These are phyloP conservation scores for Oryza officinalis DNA, from an alignment of 176 grass and related monocot species.

Conservation along the genomic window DNA sequence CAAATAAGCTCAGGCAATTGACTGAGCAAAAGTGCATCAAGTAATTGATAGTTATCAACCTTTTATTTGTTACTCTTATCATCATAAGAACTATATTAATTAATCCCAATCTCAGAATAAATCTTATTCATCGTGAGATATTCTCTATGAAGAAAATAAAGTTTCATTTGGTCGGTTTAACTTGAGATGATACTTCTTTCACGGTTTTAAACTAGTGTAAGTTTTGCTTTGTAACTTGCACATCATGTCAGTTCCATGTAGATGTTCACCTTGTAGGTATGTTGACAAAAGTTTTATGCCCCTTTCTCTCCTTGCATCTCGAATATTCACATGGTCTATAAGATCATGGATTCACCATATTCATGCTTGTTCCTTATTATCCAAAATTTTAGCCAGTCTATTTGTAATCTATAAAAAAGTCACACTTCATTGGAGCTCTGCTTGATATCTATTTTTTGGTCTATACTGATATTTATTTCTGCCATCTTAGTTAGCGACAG, in stretches of 20 bases:
- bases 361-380: slow-evolving; percentile 58
- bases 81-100: neutral
- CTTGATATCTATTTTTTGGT: neutral
- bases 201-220: neutral
- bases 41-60: neutral
- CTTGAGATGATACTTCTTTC: neutral
- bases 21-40: neutral
- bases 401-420: slow-evolving; percentile 18
- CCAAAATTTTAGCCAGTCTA: slow-evolving; percentile 20
- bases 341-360: neutral
- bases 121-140: neutral
- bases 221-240: slow-evolving; percentile 20
- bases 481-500: slow-evolving; percentile 4
- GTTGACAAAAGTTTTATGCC: slow-evolving; percentile 38
- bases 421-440: neutral
- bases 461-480: neutral
- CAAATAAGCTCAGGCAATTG: neutral
- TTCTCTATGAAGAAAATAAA: neutral
- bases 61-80: slow-evolving; percentile 7
- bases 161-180: slow-evolving; percentile 9
- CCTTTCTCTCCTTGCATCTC: slow-evolving; percentile 34
- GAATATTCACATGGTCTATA: slow-evolving; percentile 48
- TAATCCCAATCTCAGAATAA: neutral
- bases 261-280: slow-evolving; percentile 12
- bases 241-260: slow-evolving; percentile 6